These are phyloP conservation scores for Saturnispora galanensis DNA, from an alignment of 805 yeast genomes.

Conservation along the genomic window DNA sequence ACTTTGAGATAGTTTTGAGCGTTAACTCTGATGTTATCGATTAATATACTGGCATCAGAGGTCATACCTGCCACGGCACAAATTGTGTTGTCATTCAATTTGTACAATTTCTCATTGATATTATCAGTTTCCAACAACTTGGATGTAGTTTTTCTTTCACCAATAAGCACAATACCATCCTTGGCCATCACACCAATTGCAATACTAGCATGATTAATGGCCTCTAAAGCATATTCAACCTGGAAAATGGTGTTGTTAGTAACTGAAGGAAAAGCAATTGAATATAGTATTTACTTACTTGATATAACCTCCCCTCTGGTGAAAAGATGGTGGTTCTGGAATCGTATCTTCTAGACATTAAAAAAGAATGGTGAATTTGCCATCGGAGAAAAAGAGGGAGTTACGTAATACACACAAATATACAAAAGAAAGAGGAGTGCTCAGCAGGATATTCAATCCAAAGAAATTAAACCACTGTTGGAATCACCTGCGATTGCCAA, in stretches of 20 bases:
- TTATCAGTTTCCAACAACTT: slow-evolving; percentile 90
- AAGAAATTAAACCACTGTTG: too few species aligned
- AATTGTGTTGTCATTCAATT: slow-evolving; percentile 55
- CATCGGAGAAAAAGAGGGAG: neutral
- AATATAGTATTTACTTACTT: slow-evolving; percentile 34
- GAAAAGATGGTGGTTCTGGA: slow-evolving; percentile 97
- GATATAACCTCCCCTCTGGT: slow-evolving; percentile 97
- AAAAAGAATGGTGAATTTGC: neutral
- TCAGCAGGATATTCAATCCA: neutral
- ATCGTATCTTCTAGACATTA: slow-evolving; percentile 94
- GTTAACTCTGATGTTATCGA: slow-evolving; percentile 72
- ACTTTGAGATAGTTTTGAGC: slow-evolving; percentile 82
- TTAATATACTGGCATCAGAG: slow-evolving; percentile 88
- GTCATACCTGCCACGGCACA: slow-evolving; percentile 98
- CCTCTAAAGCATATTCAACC: slow-evolving; percentile 90
- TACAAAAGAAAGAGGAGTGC: neutral
- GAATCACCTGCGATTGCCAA: slow-evolving; percentile 1
- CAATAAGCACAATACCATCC: slow-evolving; percentile 91
- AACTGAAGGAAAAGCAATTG: too few species aligned
- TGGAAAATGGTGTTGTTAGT: slow-evolving; percentile 10
- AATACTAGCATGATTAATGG: slow-evolving; percentile 75
- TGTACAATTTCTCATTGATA: slow-evolving; percentile 85
- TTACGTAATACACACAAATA: neutral
- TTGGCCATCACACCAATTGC: slow-evolving; percentile 67
- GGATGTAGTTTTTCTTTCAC: slow-evolving; percentile 91